phyloP scores from a whole-genome alignment of 192 early-diverging fungal species.

The Dissophora ornata region DNA sequence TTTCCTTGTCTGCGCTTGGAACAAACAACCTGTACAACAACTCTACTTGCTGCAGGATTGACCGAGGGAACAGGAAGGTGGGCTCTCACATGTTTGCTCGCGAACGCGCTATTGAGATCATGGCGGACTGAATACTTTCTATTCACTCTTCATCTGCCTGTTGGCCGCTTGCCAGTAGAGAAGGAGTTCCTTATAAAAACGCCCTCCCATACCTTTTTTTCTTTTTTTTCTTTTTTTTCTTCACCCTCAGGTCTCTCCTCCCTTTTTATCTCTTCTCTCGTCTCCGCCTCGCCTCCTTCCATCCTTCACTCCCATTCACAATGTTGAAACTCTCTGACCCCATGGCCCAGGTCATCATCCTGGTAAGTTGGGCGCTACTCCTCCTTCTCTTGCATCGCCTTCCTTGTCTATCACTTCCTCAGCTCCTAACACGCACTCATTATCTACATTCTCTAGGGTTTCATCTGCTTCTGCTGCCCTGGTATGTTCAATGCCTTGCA shows the following conservation, averaged over 20 bases:
- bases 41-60: too few species aligned
- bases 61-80: too few species aligned
- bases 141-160: constrained; percentile 3
- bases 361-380: constrained; percentile 15
- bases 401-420: neutral
- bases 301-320: constrained; percentile 1
- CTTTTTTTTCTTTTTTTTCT: constrained; percentile 20
- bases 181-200: neutral
- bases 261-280: constrained; percentile 6
- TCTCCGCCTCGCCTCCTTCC: neutral
- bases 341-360: constrained; percentile 39
- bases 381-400: neutral
- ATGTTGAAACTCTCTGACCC: constrained; percentile 40
- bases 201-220: neutral
- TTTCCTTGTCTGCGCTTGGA: too few species aligned
- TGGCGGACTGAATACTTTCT: too few species aligned
- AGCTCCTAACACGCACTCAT: neutral
- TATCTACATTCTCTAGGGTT: constrained; percentile 44
- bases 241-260: constrained; percentile 35
- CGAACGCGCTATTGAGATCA: too few species aligned
- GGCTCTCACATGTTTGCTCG: too few species aligned
- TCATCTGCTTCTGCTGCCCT: constrained; percentile 81
- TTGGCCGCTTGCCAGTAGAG: neutral
- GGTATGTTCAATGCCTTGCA: constrained; percentile 81
- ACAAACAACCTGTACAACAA: too few species aligned